phyloP scores from a whole-genome alignment of 2,329 filamentous ascomycete genomes.

The Tolypocladium tundrense region DNA sequence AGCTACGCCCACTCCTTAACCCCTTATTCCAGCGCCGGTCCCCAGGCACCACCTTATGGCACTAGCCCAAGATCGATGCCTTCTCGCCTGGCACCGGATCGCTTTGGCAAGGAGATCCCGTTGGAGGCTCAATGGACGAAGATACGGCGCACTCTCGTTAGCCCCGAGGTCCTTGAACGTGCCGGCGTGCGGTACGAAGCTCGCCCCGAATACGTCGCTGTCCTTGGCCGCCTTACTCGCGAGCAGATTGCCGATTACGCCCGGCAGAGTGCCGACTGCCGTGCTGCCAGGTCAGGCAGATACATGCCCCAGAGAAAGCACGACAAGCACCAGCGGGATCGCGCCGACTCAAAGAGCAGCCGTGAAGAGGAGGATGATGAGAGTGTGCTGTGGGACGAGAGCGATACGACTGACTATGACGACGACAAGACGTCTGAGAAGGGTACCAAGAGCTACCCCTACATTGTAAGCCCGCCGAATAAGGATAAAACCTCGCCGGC shows the following conservation, averaged over 20 bases:
- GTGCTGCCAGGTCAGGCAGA: slow-evolving; percentile 24
- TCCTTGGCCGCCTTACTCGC: slow-evolving; percentile 43
- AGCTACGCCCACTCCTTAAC: slow-evolving; percentile 26
- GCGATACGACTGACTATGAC: slow-evolving; percentile 20
- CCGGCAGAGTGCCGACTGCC: slow-evolving; percentile 34
- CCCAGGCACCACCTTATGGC: slow-evolving; percentile 21
- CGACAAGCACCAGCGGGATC: slow-evolving; percentile 7
- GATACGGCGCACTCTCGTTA: slow-evolving; percentile 44
- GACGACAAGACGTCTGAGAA: slow-evolving; percentile 21
- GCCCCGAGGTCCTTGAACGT: slow-evolving; percentile 44
- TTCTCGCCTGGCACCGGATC: slow-evolving; percentile 42
- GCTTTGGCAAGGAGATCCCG: slow-evolving; percentile 44
- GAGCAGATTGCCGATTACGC: slow-evolving; percentile 44
- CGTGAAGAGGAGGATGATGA: slow-evolving; percentile 21
- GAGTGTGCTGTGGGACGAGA: slow-evolving; percentile 18
- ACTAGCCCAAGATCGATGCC: slow-evolving; percentile 19
- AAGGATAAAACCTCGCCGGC: slow-evolving; percentile 23
- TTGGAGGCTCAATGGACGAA: slow-evolving; percentile 50
- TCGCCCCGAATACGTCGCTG: slow-evolving; percentile 47
- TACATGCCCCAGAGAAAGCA: slow-evolving; percentile 5
- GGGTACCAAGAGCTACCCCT: slow-evolving; percentile 21
- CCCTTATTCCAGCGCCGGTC: slow-evolving; percentile 11
- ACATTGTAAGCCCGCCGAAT: slow-evolving; percentile 25
- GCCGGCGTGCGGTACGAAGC: slow-evolving; percentile 51
- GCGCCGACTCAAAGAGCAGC: slow-evolving; percentile 22